Percentiles rank a stretch among this genome's conserved stretches.
Evolutionary conservation across 1,284 basidiomycete species (phyloP).

Genomic region (Leucoagaricus sp.): DNA sequence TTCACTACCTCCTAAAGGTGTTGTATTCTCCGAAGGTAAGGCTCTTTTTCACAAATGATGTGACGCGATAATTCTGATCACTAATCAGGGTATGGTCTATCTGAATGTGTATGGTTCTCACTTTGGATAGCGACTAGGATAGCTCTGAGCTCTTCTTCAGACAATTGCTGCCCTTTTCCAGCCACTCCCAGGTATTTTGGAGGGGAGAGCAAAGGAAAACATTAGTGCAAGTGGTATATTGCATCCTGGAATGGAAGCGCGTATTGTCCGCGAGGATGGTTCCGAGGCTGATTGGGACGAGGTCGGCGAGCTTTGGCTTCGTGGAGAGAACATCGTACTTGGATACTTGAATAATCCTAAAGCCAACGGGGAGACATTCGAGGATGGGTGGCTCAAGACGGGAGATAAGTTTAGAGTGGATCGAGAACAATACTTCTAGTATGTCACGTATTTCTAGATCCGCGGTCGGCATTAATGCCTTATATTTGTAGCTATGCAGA

Average conservation of each 20-base stretch:
- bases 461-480: background rate
- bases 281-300: slow-evolving; percentile 54
- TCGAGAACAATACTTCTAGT: slow-evolving; percentile 65
- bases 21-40: slow-evolving; percentile 48
- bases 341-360: slow-evolving; percentile 74
- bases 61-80: background rate
- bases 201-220: slow-evolving; percentile 40
- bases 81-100: slow-evolving; percentile 70
- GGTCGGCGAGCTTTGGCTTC: slow-evolving; percentile 65
- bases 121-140: background rate
- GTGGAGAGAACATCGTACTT: slow-evolving; percentile 51
- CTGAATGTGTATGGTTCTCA: slow-evolving; percentile 53
- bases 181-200: slow-evolving; percentile 46
- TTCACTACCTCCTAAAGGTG: slow-evolving; percentile 34
- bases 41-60: slow-evolving; percentile 6
- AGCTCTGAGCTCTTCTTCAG: slow-evolving; percentile 37
- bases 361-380: slow-evolving; percentile 65
- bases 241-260: slow-evolving; percentile 60
- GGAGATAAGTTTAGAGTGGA: slow-evolving; percentile 69
- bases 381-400: slow-evolving; percentile 69
- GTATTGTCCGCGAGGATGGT: slow-evolving; percentile 61
- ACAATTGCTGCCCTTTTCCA: slow-evolving; percentile 52
- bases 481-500: slow-evolving; percentile 51
- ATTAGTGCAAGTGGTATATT: slow-evolving; percentile 59
- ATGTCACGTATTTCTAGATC: slow-evolving; percentile 24